Base-by-base conservation (phyloP, 2,329 filamentous ascomycete species). In the Penicillium palitans region DNA sequence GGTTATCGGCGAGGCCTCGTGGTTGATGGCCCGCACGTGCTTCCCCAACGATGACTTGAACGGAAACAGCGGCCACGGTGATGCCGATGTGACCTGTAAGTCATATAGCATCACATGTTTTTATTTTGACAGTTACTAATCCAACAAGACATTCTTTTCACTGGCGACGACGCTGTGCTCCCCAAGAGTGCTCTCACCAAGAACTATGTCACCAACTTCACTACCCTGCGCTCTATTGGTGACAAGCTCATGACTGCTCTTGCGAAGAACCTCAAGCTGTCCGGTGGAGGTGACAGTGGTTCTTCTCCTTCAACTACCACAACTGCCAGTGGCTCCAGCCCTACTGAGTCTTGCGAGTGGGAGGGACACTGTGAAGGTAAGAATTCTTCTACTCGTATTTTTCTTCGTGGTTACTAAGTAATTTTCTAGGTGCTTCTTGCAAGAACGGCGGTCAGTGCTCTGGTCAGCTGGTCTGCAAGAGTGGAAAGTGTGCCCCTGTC, bases 21-120 rank as follows among this genome's bases (percentile, higher is more conserved):
- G 71, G 71, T 42, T 73, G n/a, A 69, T 73, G 68, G 70, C 71
- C 10, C 67, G 69, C 2, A 70, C 70, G 2, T 73, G 71, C 19
- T 73, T 73, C 58, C 70, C 70, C 2, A 57, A 66, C 15, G 69
- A 72, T 6, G 51, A 65, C 21, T 45, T 73, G 37, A 66, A 66
- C 25, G 71, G 71, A 5, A 67, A 64, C 31, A 59, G 29, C 17
- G 71, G 70, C 15, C 71, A 73, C 42, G 55, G 25, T 1, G 42
- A 39, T n/a, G 55, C 59, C 4, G 71, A 73, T 59, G 71, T 73
- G 6, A 73, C 69, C 4, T 73, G 70, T 73, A 63, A 47, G 64
- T 50, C 33, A 21, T 7, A 9, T 0, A 5, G 19, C 19, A 12
- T 37, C 2, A n/a, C 7, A 10, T 6, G 7, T 25, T 10, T 27